phyloP scores from a whole-genome alignment of 768 basidiomycete species.

The Suillus subluteus region DNA sequence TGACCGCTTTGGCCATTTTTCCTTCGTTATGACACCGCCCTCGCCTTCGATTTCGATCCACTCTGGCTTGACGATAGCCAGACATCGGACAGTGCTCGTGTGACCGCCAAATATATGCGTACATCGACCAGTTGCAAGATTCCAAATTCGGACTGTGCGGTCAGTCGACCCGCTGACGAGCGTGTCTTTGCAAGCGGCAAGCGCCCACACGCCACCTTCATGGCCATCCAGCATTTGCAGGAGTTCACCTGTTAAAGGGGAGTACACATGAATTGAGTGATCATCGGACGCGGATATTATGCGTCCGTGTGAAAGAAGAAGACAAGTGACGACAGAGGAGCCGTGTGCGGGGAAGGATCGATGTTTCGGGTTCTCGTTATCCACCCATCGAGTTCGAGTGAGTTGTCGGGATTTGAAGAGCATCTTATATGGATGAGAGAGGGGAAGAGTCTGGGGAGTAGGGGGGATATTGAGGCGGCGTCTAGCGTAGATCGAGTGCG shows the following conservation, averaged over 20 bases:
- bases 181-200: slow-evolving; percentile 86
- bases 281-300: slow-evolving; percentile 98
- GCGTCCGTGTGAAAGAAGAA: slow-evolving; percentile 91
- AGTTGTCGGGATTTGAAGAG: slow-evolving; percentile 91
- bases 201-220: slow-evolving; percentile 95
- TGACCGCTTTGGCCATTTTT: slow-evolving; percentile 74
- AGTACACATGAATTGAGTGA: slow-evolving; percentile 94
- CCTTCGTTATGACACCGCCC: slow-evolving; percentile 59
- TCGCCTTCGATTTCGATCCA: slow-evolving; percentile 75
- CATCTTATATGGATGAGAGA: slow-evolving; percentile 88
- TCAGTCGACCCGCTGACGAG: slow-evolving; percentile 94
- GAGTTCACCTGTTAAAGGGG: slow-evolving; percentile 79
- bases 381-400: slow-evolving; percentile 80
- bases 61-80: slow-evolving; percentile 95
- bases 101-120: slow-evolving; percentile 96
- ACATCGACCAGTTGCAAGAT: slow-evolving; percentile 75
- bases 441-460: slow-evolving; percentile 56
- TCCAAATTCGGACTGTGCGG: slow-evolving; percentile 92
- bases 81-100: slow-evolving; percentile 93
- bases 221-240: slow-evolving; percentile 82
- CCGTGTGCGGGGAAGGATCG: slow-evolving; percentile 88
- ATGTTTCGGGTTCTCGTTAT: slow-evolving; percentile 71
- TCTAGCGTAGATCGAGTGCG: slow-evolving; percentile 67
- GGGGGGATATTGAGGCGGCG: slow-evolving; percentile 46
- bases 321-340: slow-evolving; percentile 90